phyloP scores from a whole-genome alignment of 768 basidiomycete genomes.

The Kwoniella newhampshirensis region DNA sequence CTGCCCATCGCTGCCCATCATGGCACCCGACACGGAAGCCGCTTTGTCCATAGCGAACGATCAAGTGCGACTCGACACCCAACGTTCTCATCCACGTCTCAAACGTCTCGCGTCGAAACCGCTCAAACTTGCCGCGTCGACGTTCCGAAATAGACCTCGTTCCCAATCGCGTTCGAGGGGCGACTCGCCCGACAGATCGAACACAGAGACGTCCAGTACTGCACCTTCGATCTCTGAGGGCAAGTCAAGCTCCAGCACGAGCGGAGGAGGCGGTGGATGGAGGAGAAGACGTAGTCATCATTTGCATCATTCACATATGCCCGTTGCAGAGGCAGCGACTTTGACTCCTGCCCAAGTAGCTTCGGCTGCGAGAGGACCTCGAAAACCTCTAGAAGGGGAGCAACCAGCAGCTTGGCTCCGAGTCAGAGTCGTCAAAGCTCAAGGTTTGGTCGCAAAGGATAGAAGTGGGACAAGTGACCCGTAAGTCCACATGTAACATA shows the following conservation, averaged over 20 bases:
- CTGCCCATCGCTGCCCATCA: not conserved
- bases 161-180: not conserved
- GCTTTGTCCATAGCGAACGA: constrained; percentile 11
- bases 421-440: constrained; percentile 49
- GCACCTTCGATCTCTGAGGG: not conserved
- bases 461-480: constrained; percentile 49
- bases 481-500: constrained; percentile 31
- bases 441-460: constrained; percentile 50
- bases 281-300: constrained; percentile 3
- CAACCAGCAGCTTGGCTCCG: constrained; percentile 44
- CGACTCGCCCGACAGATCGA: not conserved
- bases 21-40: constrained; percentile 8
- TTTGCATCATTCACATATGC: constrained; percentile 12
- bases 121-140: constrained; percentile 45
- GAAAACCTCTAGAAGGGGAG: constrained; percentile 51
- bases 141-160: constrained; percentile 18
- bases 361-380: constrained; percentile 38
- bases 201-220: not conserved
- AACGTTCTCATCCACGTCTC: constrained; percentile 21
- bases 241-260: not conserved
- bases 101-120: constrained; percentile 44
- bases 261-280: constrained; percentile 6
- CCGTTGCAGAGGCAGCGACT: constrained; percentile 2
- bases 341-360: constrained; percentile 33
- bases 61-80: not conserved